phyloP scores from a whole-genome alignment of 371 early-diverging fungal genomes.

The Basidiobolus heterosporus region DNA sequence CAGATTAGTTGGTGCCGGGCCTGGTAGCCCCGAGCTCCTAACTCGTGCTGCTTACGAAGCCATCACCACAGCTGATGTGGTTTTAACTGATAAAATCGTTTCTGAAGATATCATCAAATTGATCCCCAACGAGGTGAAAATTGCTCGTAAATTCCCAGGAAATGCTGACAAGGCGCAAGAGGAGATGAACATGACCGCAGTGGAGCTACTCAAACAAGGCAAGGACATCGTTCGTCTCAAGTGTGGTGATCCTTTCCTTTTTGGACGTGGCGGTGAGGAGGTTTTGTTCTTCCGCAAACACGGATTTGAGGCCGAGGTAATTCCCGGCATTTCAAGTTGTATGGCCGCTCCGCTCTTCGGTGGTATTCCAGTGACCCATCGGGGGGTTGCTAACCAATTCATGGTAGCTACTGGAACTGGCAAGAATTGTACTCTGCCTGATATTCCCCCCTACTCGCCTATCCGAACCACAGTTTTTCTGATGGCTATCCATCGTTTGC shows the following conservation, averaged over 20 bases:
- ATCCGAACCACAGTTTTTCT: slow-evolving; percentile 70
- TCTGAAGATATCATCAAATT: slow-evolving; percentile 45
- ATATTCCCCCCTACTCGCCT: slow-evolving; percentile 42
- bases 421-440: slow-evolving; percentile 28
- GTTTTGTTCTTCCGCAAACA: slow-evolving; percentile 47
- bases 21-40: slow-evolving; percentile 66
- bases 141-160: slow-evolving; percentile 58
- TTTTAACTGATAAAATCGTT: slow-evolving; percentile 72
- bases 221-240: slow-evolving; percentile 70
- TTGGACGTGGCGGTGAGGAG: slow-evolving; percentile 87
- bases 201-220: slow-evolving; percentile 42
- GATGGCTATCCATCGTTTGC: slow-evolving; percentile 69
- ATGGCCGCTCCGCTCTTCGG: slow-evolving; percentile 57
- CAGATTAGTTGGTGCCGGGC: slow-evolving; percentile 70
- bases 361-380: slow-evolving; percentile 76
- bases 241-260: slow-evolving; percentile 81
- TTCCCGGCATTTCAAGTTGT: slow-evolving; percentile 71
- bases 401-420: slow-evolving; percentile 63
- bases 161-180: slow-evolving; percentile 65
- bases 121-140: slow-evolving; percentile 30
- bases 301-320: slow-evolving; percentile 43
- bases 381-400: slow-evolving; percentile 72
- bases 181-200: slow-evolving; percentile 50
- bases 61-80: slow-evolving; percentile 54
- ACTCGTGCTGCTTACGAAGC: slow-evolving; percentile 56